These are phyloP conservation scores for Naegleria fowleri DNA, from an alignment of 208 protist species.

Conservation along the genomic window DNA sequence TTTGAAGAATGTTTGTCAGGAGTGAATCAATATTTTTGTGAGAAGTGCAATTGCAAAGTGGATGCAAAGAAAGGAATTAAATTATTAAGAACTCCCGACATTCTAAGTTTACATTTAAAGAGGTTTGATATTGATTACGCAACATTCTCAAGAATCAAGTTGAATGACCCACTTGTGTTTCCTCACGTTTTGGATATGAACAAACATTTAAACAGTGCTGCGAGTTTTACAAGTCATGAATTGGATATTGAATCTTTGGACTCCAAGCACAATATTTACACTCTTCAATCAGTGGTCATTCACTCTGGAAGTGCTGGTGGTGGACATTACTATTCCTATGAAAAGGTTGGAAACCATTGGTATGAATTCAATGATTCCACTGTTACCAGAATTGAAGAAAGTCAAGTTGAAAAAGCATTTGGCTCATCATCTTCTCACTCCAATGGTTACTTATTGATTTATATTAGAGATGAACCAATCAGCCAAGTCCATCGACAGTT, in stretches of 20 bases:
- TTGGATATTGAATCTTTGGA: background rate
- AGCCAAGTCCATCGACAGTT: background rate
- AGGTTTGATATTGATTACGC: slow-evolving; percentile 17
- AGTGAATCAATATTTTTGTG: slow-evolving; percentile 21
- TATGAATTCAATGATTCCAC: slow-evolving; percentile 29
- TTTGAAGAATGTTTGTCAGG: background rate
- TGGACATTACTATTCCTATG: slow-evolving; percentile 25
- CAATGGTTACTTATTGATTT: slow-evolving; percentile 13
- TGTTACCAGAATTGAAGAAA: background rate
- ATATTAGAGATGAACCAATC: background rate
- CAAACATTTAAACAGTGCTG: background rate
- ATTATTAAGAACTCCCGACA: background rate
- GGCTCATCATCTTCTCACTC: background rate
- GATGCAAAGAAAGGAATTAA: background rate
- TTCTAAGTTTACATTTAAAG: slow-evolving; percentile 14
- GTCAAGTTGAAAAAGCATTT: background rate
- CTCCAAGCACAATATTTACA: background rate
- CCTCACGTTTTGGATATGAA: slow-evolving; percentile 12
- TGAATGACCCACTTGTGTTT: slow-evolving; percentile 9
- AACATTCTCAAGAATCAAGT: background rate
- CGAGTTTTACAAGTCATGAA: background rate
- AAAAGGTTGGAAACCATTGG: background rate
- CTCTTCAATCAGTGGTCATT: background rate
- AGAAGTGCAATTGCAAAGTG: background rate
- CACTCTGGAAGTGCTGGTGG: background rate